A percentile compares a stretch with the other conserved stretches of the same genome.
These are phyloP conservation scores for Coprinopsis sp. DNA, from an alignment of 768 basidiomycete genomes.

Conservation along the genomic window DNA sequence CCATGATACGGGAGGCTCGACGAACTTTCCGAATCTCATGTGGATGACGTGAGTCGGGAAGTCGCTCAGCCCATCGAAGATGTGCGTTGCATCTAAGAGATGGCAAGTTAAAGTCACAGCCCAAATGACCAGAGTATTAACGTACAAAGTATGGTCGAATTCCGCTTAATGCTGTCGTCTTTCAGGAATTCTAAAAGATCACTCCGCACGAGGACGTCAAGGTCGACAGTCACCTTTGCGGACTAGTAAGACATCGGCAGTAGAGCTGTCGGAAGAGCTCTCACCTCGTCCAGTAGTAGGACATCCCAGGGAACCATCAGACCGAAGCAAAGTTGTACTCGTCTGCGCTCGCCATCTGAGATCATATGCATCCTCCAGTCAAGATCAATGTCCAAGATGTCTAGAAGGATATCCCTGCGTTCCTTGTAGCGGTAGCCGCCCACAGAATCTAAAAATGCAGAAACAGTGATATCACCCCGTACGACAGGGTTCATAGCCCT, in stretches of 20 bases:
- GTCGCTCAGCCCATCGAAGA: conserved; percentile 86
- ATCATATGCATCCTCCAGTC: conserved; percentile 97
- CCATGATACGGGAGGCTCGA: conserved; percentile 69
- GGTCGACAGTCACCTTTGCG: conserved; percentile 88
- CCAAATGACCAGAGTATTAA: conserved; percentile 13
- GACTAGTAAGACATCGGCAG: neutral
- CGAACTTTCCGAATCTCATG: conserved; percentile 78
- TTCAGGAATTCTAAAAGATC: conserved; percentile 87
- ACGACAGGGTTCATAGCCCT: conserved; percentile 99
- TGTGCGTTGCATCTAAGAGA: conserved; percentile 85
- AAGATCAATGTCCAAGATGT: conserved; percentile 91
- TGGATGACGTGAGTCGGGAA: conserved; percentile 95
- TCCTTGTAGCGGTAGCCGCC: conserved; percentile 94
- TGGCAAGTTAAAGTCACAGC: conserved; percentile 4
- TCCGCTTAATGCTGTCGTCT: conserved; percentile 70
- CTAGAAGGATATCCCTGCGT: conserved; percentile 77
- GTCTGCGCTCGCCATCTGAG: conserved; percentile 90
- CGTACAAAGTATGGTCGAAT: conserved; percentile 85
- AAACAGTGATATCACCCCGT: conserved; percentile 85
- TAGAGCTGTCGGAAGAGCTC: neutral
- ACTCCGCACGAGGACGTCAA: conserved; percentile 92
- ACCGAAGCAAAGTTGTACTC: conserved; percentile 92
- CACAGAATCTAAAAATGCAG: conserved; percentile 94
- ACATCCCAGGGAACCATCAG: conserved; percentile 95
- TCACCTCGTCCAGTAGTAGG: conserved; percentile 88